phyloP scores from a whole-genome alignment of 805 yeast species.

The Groenewaldozyma tartarivorans region DNA sequence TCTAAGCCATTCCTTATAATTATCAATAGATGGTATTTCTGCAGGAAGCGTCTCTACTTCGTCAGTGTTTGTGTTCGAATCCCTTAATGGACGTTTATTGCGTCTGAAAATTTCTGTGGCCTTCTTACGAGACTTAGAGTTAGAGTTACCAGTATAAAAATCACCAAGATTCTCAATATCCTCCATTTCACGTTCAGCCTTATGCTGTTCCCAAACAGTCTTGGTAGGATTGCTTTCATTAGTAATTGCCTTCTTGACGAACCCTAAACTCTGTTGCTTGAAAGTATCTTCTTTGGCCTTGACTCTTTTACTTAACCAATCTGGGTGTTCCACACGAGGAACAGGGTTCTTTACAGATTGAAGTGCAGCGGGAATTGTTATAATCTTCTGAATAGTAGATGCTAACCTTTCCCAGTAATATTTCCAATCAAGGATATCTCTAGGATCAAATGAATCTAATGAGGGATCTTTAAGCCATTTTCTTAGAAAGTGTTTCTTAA shows the following conservation, averaged over 20 bases:
- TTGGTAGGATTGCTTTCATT: neutral
- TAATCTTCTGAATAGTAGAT: conserved; percentile 87
- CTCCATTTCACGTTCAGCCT: neutral
- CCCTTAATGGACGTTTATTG: conserved; percentile 19
- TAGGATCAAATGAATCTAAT: conserved; percentile 72
- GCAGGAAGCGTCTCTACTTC: conserved; percentile 22
- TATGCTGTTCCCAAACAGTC: neutral
- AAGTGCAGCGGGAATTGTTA: conserved; percentile 94
- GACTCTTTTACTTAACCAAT: conserved; percentile 71
- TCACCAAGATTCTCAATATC: conserved; percentile 14
- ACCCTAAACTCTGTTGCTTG: conserved; percentile 61
- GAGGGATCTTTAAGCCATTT: conserved; percentile 82
- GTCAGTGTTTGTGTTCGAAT: conserved; percentile 25
- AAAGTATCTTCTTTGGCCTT: conserved; percentile 50
- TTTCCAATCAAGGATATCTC: conserved; percentile 86
- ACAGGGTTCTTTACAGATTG: conserved; percentile 87
- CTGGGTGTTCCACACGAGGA: conserved; percentile 89
- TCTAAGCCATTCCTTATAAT: conserved; percentile 40
- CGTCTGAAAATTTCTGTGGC: conserved; percentile 9
- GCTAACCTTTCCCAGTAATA: conserved; percentile 87
- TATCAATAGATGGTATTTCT: conserved; percentile 24
- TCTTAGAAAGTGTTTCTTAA: conserved; percentile 60
- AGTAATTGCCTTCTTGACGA: conserved; percentile 27
- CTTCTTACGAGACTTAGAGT: conserved; percentile 1
- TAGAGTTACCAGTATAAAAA: neutral